Percentiles rank a stretch among this genome's conserved stretches.
phyloP scores from a whole-genome alignment of 2,329 filamentous ascomycete genomes.

The Cercospora sp. region DNA sequence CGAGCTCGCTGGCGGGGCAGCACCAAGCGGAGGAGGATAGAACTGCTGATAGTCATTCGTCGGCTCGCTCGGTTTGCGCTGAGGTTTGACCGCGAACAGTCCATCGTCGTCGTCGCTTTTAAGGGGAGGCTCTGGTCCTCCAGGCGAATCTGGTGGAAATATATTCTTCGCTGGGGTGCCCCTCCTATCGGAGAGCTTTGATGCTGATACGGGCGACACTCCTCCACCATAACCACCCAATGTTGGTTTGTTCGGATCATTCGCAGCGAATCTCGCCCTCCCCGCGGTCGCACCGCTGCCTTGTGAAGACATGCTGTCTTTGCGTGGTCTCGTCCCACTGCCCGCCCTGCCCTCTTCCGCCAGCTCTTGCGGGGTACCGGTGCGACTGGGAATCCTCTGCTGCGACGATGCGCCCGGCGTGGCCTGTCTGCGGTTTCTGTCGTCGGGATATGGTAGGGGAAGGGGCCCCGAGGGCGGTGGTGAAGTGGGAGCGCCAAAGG shows the following conservation, averaged over 20 bases:
- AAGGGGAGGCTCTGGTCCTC: constrained; percentile 68
- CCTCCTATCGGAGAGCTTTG: constrained; percentile 73
- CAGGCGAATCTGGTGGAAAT: constrained; percentile 78
- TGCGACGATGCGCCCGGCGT: constrained; percentile 20
- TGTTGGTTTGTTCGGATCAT: constrained; percentile 52
- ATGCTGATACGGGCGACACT: constrained; percentile 35
- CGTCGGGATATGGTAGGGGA: constrained; percentile 37
- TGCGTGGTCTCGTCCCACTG: constrained; percentile 26
- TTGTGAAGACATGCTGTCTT: constrained; percentile 37
- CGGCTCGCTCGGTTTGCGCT: constrained; percentile 26
- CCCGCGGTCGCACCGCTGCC: constrained; percentile 32
- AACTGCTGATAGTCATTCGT: constrained; percentile 50
- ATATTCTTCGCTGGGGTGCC: constrained; percentile 75
- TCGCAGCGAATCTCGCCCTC: constrained; percentile 49
- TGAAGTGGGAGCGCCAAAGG: constrained; percentile 37
- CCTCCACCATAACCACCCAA: constrained; percentile 47
- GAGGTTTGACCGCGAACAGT: constrained; percentile 62
- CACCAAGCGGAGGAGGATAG: constrained; percentile 56
- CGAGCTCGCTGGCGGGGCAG: constrained; percentile 29
- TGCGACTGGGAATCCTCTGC: constrained; percentile 21
- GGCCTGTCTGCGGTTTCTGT: constrained; percentile 27
- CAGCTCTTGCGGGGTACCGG: constrained; percentile 32
- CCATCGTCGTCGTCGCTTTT: constrained; percentile 67
- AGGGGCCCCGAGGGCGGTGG: constrained; percentile 36
- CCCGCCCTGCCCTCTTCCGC: constrained; percentile 32